phyloP scores from a whole-genome alignment of 2,329 filamentous ascomycete genomes.

The Coleophoma cylindrospora region DNA sequence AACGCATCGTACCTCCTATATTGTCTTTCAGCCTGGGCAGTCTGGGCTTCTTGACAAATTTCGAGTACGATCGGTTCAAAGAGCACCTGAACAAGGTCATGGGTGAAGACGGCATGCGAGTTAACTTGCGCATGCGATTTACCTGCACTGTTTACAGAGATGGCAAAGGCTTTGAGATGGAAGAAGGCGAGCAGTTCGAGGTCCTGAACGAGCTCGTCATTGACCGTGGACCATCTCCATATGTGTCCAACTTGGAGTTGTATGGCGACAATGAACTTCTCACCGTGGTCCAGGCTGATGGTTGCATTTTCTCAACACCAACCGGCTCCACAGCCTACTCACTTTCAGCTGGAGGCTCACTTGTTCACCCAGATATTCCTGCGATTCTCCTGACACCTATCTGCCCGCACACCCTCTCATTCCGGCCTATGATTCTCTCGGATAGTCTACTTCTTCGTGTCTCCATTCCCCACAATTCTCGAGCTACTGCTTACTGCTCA shows the following conservation, averaged over 20 bases:
- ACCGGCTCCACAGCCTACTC: conserved; percentile 95
- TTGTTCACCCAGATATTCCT: conserved; percentile 95
- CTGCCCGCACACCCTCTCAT: conserved; percentile 93
- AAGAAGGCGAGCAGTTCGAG: conserved; percentile 94
- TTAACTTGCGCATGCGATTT: conserved; percentile 97
- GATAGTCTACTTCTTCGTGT: conserved; percentile 92
- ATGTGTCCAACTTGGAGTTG: conserved; percentile 93
- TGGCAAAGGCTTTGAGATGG: conserved; percentile 57
- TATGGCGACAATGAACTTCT: conserved; percentile 94
- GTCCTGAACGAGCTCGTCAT: conserved; percentile 98
- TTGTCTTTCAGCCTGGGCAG: conserved; percentile 81
- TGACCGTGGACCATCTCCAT: conserved; percentile 91
- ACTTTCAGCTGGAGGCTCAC: conserved; percentile 87
- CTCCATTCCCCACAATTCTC: conserved; percentile 75
- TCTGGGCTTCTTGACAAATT: conserved; percentile 83
- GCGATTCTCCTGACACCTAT: conserved; percentile 96
- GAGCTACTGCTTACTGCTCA: conserved; percentile 91
- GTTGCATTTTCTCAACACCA: conserved; percentile 95
- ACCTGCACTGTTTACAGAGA: conserved; percentile 94
- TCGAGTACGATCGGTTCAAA: conserved; percentile 84
- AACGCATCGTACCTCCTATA: conserved; percentile 79
- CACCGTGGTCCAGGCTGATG: conserved; percentile 93
- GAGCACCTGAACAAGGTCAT: conserved; percentile 83
- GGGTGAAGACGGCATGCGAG: conserved; percentile 92
- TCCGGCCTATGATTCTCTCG: conserved; percentile 95